Conservation (phyloP, 2,329 filamentous ascomycete species). For the Cryphonectria naterciae region DNA sequence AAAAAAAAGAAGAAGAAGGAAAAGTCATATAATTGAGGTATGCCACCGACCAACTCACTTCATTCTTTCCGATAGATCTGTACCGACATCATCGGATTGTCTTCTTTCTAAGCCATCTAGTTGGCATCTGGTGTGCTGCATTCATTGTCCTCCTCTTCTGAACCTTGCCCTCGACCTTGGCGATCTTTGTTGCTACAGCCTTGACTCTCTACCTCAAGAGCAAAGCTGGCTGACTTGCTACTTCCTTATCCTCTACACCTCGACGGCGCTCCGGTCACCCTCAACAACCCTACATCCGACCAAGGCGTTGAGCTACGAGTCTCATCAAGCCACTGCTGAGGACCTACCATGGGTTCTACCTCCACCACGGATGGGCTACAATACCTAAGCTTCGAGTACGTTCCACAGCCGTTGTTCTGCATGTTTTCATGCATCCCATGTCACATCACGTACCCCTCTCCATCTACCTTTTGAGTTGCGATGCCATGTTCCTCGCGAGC, state of each 20-base stretch:
- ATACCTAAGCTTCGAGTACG: neutral
- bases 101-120: neutral
- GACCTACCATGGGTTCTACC: neutral
- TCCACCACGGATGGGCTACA: neutral
- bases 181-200: neutral
- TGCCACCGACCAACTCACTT: neutral
- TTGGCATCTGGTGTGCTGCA: neutral
- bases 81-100: no score
- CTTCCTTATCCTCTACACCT: neutral
- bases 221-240: no score
- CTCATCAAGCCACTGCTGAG: neutral
- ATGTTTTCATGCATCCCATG: neutral
- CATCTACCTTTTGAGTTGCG: neutral
- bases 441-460: neutral
- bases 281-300: neutral
- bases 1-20: no score
- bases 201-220: neutral
- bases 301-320: neutral
- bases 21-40: neutral
- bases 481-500: neutral
- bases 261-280: neutral
- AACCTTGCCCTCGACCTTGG: neutral
- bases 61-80: neutral
- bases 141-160: neutral
- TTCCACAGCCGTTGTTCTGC: neutral